Evolutionary conservation across 441 rosid genomes (phyloP), one percentile per base, ranked within the genome.

Genomic region (Euphorbia corollata): DNA sequence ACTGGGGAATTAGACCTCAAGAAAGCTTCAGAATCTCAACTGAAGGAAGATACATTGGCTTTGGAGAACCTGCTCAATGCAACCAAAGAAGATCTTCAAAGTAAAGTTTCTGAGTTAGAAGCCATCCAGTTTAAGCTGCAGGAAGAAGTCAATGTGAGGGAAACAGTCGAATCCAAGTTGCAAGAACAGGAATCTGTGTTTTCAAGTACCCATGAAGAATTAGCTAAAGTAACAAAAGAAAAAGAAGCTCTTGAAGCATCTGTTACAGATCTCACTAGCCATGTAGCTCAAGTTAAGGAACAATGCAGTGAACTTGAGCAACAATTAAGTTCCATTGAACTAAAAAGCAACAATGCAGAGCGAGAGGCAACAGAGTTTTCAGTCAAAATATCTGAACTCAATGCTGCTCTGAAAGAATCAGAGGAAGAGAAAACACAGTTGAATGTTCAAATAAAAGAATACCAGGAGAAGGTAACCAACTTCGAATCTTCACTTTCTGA

Each of bases 21-120:
- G 76, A 86, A 75, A 75, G 88, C 84, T 70, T 87, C 87, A 0
- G 97, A 91, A 79, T 79, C 88, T 70, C 79, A 64, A 77, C 69
- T 80, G 74, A 87, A 85, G 86, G 89, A 81, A 75, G 90, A 89
- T 63, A 24, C 79, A 69, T 75, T 77, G 9, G 74, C 81, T 39
- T 82, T 76, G 43, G 87, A 91, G 77, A 84, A 74, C 62, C 71
- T 76, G 68, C 72, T 85, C 22, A 65, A 73, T 36, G 71, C 64
- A 15, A 76, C 83, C 27, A 88, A 84, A 76, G 83, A 84, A 61
- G 83, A 84, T 67, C 81, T 86, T 38, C 83, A 79, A 65, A 82
- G 71, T 11, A 86, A 81, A 78, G 60, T 72, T 41, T 76, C 81
- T 22, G 85, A 84, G 78, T 68, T 86, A 77, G 90, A 82, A 76